phyloP scores from a whole-genome alignment of 306 rosid species.

The Calophaca sinica region DNA sequence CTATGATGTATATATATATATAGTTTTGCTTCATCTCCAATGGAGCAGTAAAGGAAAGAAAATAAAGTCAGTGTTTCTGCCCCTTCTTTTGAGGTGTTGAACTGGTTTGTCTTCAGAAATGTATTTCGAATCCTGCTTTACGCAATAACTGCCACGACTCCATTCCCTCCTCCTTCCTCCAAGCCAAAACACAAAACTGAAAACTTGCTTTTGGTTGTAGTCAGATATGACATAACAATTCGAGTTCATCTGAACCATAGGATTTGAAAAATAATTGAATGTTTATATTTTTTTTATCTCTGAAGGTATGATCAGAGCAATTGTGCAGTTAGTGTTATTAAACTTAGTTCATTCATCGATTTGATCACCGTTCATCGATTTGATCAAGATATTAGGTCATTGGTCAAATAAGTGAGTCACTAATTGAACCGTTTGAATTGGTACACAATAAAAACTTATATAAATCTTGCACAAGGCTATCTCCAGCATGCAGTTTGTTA shows the following conservation, averaged over 20 bases:
- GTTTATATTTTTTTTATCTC: neutral
- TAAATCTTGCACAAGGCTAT: too few species aligned
- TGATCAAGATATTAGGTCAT: too few species aligned
- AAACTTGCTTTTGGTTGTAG: constrained; percentile 8
- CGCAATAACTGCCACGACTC: neutral
- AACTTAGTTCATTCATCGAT: too few species aligned
- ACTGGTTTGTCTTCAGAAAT: neutral
- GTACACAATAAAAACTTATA: too few species aligned
- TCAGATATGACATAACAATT: constrained; percentile 8
- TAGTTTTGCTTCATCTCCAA: constrained; percentile 56
- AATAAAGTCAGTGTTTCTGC: constrained; percentile 37
- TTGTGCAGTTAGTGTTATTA: neutral
- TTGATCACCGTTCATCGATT: too few species aligned
- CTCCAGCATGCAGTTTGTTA: too few species aligned
- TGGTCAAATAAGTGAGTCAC: too few species aligned
- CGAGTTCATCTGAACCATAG: neutral
- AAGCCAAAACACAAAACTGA: constrained; percentile 1
- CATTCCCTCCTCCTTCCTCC: neutral
- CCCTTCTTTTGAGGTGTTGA: constrained; percentile 43
- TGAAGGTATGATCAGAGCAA: neutral
- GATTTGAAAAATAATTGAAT: neutral
- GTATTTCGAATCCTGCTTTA: neutral
- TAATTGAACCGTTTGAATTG: too few species aligned
- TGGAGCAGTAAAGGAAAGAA: constrained; percentile 48
- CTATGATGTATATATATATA: constrained; percentile 66